Base-by-base conservation (phyloP, 495 filamentous ascomycete species). In the Cercophora newfieldiana region DNA sequence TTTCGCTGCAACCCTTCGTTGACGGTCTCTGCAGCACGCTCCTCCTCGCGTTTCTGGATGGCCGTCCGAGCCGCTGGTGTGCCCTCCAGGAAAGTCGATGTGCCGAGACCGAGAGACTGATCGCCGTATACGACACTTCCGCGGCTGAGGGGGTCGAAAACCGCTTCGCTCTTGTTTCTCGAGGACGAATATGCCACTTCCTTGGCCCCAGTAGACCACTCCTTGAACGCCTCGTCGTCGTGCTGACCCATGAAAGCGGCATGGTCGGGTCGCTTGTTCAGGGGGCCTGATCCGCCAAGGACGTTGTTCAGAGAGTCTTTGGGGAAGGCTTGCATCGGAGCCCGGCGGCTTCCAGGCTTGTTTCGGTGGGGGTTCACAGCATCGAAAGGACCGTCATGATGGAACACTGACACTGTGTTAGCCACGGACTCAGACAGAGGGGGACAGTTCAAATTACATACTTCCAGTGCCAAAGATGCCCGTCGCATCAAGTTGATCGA, bases 351-450 rank as follows among this genome's bases (percentile, higher is more conserved):
- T 59, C 90, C 91, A 71, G 91, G 91, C 56, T 91, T 88, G 75
- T 99, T 99, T 65, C 96, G 91, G 75, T 95, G 90, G 6, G 96
- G 94, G 70, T 97, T 97, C 78, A 93, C 95, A 18, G 96, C 96
- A 79, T 99, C 96, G 71, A 97, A 99, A 8, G 96, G 96, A 25
- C 96, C 96, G 74, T 99, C 96, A 74, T 99, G 96, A 66, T 99
- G 96, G 78, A 99, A 97, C 74, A 98, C 94, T 97, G 65, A 7
- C 25, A 10, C n/a, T 0, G 19, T 12, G 60, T 72, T 51, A 74
- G 71, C 19, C 57, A 19, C 61, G 59, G 18, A 12, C 49, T 24
- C 28, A 56, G 5, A 66, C 53, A 58, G 28, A 50, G 1, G 31
- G 26, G 31, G 30, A 26, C 25, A 61, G 49, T 19, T 6, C 7